Percentiles rank a stretch among this genome's conserved stretches.
Evolutionary conservation across 257 asterid species (phyloP).

Genomic region (Lycium ferocissimum): DNA sequence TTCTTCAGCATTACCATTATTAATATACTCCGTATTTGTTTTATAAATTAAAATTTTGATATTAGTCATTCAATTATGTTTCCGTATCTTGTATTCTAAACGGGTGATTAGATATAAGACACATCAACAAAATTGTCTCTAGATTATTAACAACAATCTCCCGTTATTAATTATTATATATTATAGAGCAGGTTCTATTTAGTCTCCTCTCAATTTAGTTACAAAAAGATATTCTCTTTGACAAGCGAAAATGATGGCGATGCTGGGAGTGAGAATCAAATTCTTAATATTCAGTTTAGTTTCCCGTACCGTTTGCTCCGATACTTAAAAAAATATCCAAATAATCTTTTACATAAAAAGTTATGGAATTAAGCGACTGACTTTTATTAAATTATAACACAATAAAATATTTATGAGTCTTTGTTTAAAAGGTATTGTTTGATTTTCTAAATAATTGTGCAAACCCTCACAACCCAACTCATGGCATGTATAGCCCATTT

Average conservation of each 20-base stretch:
- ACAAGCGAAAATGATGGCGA: background rate
- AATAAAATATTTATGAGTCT: background rate
- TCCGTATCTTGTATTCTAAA: background rate
- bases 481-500: background rate
- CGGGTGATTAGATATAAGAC: background rate
- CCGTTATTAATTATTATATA: background rate
- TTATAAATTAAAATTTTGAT: background rate
- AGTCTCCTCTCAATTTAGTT: background rate
- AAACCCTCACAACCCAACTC: background rate
- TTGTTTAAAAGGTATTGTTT: background rate
- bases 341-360: background rate
- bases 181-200: background rate
- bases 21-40: background rate
- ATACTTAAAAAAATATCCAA: background rate
- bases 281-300: background rate
- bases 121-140: background rate
- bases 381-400: background rate
- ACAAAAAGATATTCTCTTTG: background rate
- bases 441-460: background rate
- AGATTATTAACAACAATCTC: background rate
- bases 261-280: background rate
- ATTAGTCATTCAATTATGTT: background rate
- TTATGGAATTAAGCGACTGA: background rate
- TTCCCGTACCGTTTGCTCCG: background rate
- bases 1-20: background rate